A percentile compares a stretch with the other conserved stretches of the same genome.
These are phyloP conservation scores for Pythium dissimile DNA, from an alignment of 352 stramenopile genomes.

Conservation along the genomic window DNA sequence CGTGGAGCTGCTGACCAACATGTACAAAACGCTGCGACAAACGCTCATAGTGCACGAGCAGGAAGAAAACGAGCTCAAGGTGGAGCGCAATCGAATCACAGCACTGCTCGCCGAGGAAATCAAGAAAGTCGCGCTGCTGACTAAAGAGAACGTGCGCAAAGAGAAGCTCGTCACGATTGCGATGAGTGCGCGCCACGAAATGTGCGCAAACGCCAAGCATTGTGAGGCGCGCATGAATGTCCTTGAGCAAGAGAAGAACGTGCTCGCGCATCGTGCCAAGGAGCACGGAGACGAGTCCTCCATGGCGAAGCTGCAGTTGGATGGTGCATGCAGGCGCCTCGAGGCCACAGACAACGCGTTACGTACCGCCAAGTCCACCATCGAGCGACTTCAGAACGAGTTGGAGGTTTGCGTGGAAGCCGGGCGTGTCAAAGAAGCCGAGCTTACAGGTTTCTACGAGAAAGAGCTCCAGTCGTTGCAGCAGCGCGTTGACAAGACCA, in stretches of 20 bases:
- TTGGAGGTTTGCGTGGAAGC: slow-evolving; percentile 27
- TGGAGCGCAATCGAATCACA: slow-evolving; percentile 51
- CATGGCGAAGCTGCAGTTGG: slow-evolving; percentile 40
- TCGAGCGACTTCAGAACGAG: slow-evolving; percentile 25
- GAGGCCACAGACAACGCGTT: slow-evolving; percentile 36
- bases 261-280: slow-evolving; percentile 23
- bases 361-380: slow-evolving; percentile 20
- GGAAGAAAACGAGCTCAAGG: slow-evolving; percentile 57
- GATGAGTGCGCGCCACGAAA: slow-evolving; percentile 77
- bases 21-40: slow-evolving; percentile 74
- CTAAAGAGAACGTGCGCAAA: slow-evolving; percentile 68
- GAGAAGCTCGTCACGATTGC: slow-evolving; percentile 71
- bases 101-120: slow-evolving; percentile 57
- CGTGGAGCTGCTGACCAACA: slow-evolving; percentile 82
- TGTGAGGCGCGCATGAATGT: slow-evolving; percentile 35
- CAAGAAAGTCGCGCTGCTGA: slow-evolving; percentile 71
- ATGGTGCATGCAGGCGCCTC: slow-evolving; percentile 41
- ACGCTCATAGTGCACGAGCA: slow-evolving; percentile 46
- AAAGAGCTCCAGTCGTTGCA: slow-evolving; percentile 43
- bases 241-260: slow-evolving; percentile 25
- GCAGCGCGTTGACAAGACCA: slow-evolving; percentile 67
- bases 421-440: slow-evolving; percentile 32
- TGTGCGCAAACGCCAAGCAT: slow-evolving; percentile 49
- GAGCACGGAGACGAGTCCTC: slow-evolving; percentile 35
- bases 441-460: slow-evolving; percentile 41